Evolutionary conservation across 106 monocot species (phyloP), one percentile per base, ranked within the genome.

Genomic region (Hemerocallis citrina): DNA sequence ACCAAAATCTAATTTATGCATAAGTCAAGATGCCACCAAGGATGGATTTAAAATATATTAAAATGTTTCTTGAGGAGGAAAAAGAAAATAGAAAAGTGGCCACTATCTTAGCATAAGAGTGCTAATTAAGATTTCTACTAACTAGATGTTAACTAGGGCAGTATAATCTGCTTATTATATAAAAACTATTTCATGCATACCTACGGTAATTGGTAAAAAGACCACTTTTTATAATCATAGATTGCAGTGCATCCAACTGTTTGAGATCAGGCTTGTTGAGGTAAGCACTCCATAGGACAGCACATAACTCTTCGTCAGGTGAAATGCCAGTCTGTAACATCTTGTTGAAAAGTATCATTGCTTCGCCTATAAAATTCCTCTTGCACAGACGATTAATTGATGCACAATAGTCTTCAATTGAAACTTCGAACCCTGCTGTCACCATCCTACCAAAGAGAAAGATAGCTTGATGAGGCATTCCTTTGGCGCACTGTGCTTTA

Each of bases 341-440:
- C 67, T 81, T 77, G 12, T 66, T 71, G 6, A 85, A 67, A 22
- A 90, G 52, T 45, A 74, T 48, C 48, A 75, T 69, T 48, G 69
- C 82, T 54, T 79, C 79, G 58, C 55, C 47, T 11, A 77, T 5
- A 54, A 40, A 79, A 38, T 59, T 17, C 60, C 79, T 74, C 69
- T 74, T 85, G 58, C 79, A 79, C 55, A 91, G 54, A 29, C 90
- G 72, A 65, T 79, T 85, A 48, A 91, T 91, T 66, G 41, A 71
- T 36, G 76, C 76, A 66, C 72, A 66, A 43, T 77, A 91, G 46
- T 91, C 85, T 46, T 54, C 23, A 27, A 85, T 71, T 47, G 85
- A 76, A 37, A 74, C 57, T 16, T 79, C 59, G 63, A 71, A 82
- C 8, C 90, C 90, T 29, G 52, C 60, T 41, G 29, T 57, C 36